Conservation (phyloP, 768 basidiomycete species). For the Xerocomellus intermedius region DNA sequence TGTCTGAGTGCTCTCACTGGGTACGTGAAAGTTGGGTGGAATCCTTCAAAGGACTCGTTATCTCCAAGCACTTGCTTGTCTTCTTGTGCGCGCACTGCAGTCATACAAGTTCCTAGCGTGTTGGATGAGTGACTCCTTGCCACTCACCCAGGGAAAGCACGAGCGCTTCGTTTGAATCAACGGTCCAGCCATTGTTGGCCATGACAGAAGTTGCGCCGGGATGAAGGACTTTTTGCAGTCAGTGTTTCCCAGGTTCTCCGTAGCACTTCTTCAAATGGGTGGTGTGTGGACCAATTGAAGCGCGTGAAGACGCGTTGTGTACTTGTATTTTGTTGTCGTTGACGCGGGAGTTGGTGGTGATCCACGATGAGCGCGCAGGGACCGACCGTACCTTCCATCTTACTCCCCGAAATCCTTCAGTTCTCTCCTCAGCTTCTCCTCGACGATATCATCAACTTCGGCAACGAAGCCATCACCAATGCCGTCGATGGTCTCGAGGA, state of each 20-base stretch:
- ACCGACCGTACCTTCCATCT: conserved; percentile 25
- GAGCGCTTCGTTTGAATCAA: conserved; percentile 76
- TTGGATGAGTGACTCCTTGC: background rate
- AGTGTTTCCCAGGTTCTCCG: background rate
- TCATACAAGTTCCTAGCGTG: background rate
- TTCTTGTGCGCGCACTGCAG: conserved; percentile 63
- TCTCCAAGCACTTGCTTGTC: conserved; percentile 59
- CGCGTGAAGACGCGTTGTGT: conserved; percentile 27
- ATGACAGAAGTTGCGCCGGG: conserved; percentile 9
- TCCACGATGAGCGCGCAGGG: conserved; percentile 28
- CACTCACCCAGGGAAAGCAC: conserved; percentile 66
- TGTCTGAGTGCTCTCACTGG: conserved; percentile 54
- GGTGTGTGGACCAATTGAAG: background rate
- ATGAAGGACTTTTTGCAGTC: background rate
- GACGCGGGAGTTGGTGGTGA: background rate
- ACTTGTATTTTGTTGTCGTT: conserved; percentile 14
- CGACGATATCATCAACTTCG: conserved; percentile 83
- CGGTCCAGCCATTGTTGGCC: conserved; percentile 60
- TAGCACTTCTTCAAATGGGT: background rate
- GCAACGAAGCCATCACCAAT: conserved; percentile 75
- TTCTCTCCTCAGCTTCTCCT: conserved; percentile 83
- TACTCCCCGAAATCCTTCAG: conserved; percentile 59
- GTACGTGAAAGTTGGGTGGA: conserved; percentile 91
- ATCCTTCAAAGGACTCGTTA: conserved; percentile 61
- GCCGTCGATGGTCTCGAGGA: conserved; percentile 79